phyloP scores from a whole-genome alignment of 257 asterid species.

The Solanum paucissectum region DNA sequence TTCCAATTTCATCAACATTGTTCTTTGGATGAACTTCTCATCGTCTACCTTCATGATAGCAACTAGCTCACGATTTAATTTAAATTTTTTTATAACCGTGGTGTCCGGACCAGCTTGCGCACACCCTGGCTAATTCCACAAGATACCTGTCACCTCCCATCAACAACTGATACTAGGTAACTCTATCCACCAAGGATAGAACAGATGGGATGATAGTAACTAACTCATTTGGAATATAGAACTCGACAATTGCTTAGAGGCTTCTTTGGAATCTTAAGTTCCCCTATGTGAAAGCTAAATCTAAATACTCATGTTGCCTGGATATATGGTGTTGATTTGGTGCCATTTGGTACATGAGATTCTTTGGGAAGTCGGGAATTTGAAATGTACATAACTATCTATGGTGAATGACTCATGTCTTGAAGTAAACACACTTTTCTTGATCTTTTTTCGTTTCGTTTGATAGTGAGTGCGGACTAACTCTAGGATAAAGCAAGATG shows the following conservation, averaged over 20 bases:
- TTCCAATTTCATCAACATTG: not conserved
- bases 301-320: not conserved
- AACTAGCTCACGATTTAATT: not conserved
- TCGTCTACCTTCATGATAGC: not conserved
- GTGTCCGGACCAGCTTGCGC: not conserved
- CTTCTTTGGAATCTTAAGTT: not conserved
- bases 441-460: too few species aligned
- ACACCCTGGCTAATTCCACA: fast-evolving
- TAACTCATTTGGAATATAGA: not conserved
- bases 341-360: not conserved
- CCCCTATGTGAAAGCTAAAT: not conserved
- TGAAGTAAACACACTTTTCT: not conserved
- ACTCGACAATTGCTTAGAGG: not conserved
- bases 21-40: not conserved
- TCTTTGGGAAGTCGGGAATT: not conserved
- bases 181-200: not conserved
- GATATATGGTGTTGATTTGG: not conserved
- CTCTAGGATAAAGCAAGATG: not conserved
- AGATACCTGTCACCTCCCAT: not conserved
- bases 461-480: not conserved
- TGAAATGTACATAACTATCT: not conserved
- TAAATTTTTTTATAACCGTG: not conserved
- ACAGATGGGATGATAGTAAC: not conserved
- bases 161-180: not conserved
- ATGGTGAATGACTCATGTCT: not conserved